These are phyloP conservation scores for Candida maris DNA, from an alignment of 805 yeast genomes.

Conservation along the genomic window DNA sequence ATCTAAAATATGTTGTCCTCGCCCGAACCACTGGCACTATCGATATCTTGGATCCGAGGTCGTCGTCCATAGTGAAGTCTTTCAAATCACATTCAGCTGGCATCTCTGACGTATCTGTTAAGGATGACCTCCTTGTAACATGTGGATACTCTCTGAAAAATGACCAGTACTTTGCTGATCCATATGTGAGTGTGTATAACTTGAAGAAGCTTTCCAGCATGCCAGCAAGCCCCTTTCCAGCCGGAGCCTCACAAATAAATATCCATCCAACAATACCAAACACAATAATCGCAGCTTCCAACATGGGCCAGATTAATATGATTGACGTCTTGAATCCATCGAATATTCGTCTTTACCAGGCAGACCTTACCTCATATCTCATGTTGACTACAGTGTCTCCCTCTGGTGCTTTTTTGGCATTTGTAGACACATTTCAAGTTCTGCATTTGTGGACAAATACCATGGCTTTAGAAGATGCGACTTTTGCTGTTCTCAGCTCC, in stretches of 20 bases:
- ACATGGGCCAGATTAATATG: constrained; percentile 78
- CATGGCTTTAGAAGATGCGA: constrained; percentile 36
- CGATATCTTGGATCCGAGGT: constrained; percentile 59
- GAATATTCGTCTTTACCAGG: constrained; percentile 60
- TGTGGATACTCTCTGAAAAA: constrained; percentile 76
- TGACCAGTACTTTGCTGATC: constrained; percentile 60
- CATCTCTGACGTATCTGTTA: constrained; percentile 60
- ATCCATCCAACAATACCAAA: constrained; percentile 86
- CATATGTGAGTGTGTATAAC: constrained; percentile 80
- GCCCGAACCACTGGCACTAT: constrained; percentile 59
- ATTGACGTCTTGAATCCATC: constrained; percentile 82
- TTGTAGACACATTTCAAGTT: constrained; percentile 60
- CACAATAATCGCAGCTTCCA: constrained; percentile 68
- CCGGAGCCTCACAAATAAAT: constrained; percentile 81
- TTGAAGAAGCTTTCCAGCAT: constrained; percentile 64
- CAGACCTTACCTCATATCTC: constrained; percentile 47
- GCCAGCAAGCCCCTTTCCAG: constrained; percentile 82
- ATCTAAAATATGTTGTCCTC: constrained; percentile 50
- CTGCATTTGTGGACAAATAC: constrained; percentile 68
- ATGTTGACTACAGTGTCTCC: constrained; percentile 53
- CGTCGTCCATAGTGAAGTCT: constrained; percentile 44
- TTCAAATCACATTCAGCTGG: constrained; percentile 60
- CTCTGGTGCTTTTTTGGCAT: constrained; percentile 73
- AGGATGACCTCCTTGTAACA: constrained; percentile 65
- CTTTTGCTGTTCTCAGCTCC: constrained; percentile 34